Percentiles rank a stretch among this genome's conserved stretches.
These are phyloP conservation scores for Coleophoma eucalyptorum DNA, from an alignment of 2,329 filamentous ascomycete genomes.

Conservation along the genomic window DNA sequence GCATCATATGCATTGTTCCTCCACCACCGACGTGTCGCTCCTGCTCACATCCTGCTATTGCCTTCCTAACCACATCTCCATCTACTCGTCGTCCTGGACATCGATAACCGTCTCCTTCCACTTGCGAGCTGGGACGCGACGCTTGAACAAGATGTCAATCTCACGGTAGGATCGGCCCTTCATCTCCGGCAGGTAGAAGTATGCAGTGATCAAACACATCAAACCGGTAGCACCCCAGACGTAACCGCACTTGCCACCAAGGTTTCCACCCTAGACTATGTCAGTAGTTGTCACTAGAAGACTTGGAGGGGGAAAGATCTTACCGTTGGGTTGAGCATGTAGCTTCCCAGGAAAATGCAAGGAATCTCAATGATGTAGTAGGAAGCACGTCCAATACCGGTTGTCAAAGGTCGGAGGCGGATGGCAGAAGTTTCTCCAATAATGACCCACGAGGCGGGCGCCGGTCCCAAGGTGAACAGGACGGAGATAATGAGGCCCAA, in stretches of 20 bases:
- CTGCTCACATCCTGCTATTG: constrained; percentile 3
- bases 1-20: not conserved
- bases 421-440: constrained; percentile 62
- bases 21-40: not conserved
- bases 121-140: constrained; percentile 22
- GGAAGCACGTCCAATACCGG: constrained; percentile 54
- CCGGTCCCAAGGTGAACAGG: constrained; percentile 55
- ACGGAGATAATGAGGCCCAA: constrained; percentile 61
- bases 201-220: constrained; percentile 41
- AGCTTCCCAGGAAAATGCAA: constrained; percentile 56
- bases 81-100: constrained; percentile 56
- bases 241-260: constrained; percentile 51
- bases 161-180: constrained; percentile 47
- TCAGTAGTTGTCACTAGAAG: constrained; percentile 18
- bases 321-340: constrained; percentile 50
- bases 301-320: not conserved
- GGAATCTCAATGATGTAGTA: constrained; percentile 63
- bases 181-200: constrained; percentile 52
- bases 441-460: constrained; percentile 53
- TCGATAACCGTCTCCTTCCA: constrained; percentile 49
- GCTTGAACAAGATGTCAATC: constrained; percentile 39
- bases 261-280: constrained; percentile 26
- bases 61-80: not conserved
- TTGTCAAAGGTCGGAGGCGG: constrained; percentile 57
- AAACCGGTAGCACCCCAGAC: constrained; percentile 53